Base-by-base conservation (phyloP, 306 rosid genomes). In the Luffa acutangula region DNA sequence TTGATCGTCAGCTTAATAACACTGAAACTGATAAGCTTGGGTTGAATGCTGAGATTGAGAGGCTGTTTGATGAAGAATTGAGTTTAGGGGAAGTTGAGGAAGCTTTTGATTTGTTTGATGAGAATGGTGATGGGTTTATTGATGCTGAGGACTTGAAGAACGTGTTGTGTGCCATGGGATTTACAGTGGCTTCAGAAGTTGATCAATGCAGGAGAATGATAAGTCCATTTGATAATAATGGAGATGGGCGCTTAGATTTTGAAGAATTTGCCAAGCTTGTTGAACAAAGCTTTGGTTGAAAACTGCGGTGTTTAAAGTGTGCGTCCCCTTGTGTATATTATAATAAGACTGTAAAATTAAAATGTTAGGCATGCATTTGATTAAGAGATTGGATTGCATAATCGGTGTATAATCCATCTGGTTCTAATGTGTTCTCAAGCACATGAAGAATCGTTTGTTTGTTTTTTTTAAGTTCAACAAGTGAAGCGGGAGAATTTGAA, bases 71-170 rank as follows among this genome's bases (percentile, higher is more conserved):
- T 25, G 86, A 89, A 65, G 89, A 82, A 51, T 70, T 81, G 57
- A 80, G 89, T 20, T 41, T 76, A 10, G 88, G 80, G 66, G 92
- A 89, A 70, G 81, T 89, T 57, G 73, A 80, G 64, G 80, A 89
- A 69, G 92, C 88, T 42, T 89, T 89, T 43, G 75, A 78, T 9
- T 75, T 87, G 58, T 89, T 85, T 58, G 90, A 89, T 77, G 83
- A 80, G 77, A 89, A 89, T 17, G 63, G 60, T 1, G 92, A 87
- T 41, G 90, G 92, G 73, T 85, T 89, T 78, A 85, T 89, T 52
- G 90, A 87, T 78, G 85, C 79, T 39, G 83, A 64, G 83, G 92
- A 89, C 75, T 10, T 89, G 56, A 75, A 70, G 81, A 84, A 72
- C 56, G 90, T 79, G 12, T 43, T 89, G 6, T 41, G 21, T 48